Conservation (phyloP, 2,329 filamentous ascomycete genomes). For the Atkinsonella hypoxylon region DNA sequence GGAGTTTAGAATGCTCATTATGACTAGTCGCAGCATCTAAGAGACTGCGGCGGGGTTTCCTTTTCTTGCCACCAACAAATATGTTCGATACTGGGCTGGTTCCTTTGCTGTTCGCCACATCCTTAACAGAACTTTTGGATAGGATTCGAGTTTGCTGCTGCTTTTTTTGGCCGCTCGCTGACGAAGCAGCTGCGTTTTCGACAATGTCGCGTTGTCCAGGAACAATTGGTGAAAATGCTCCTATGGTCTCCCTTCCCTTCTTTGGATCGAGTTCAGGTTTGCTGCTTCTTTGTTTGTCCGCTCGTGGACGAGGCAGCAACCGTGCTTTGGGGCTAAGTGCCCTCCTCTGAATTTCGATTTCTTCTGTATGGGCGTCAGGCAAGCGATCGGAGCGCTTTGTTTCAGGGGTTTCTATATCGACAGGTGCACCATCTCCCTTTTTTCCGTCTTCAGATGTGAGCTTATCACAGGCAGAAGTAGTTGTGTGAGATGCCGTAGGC, state of each 20-base stretch:
- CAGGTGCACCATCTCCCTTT: too few species aligned
- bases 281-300: too few species aligned
- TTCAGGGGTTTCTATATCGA: too few species aligned
- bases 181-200: not conserved
- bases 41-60: conserved; percentile 24
- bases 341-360: too few species aligned
- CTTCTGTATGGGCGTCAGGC: too few species aligned
- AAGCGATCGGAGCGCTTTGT: too few species aligned
- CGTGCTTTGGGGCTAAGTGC: too few species aligned
- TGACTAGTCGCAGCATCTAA: conserved; percentile 28
- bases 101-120: not conserved
- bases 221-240: too few species aligned
- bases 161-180: not conserved
- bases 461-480: not conserved
- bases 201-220: not conserved
- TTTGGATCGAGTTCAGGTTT: too few species aligned
- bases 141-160: not conserved
- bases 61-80: conserved; percentile 30
- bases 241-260: too few species aligned
- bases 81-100: conserved; percentile 24
- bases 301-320: too few species aligned
- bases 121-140: not conserved
- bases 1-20: conserved; percentile 27
- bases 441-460: not conserved
- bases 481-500: not conserved